Conservation (phyloP, 768 basidiomycete species). For the Kwoniella sp. region DNA sequence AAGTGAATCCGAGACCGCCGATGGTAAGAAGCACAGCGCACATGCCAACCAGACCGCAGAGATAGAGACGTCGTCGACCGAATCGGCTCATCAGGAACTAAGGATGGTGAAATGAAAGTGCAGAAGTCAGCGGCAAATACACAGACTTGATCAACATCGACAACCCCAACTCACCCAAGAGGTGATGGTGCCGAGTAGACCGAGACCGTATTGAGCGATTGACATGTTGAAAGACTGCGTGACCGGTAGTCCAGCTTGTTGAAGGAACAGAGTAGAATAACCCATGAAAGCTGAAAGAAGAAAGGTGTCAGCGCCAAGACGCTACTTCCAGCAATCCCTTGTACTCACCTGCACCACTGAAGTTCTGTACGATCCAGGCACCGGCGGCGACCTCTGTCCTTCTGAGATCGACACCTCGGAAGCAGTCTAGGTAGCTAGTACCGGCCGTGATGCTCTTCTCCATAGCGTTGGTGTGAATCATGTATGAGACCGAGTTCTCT, state of each 20-base stretch:
- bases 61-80: constrained; percentile 57
- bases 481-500: constrained; percentile 48
- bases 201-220: constrained; percentile 46
- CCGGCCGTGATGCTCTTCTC: constrained; percentile 53
- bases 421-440: constrained; percentile 56
- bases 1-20: constrained; percentile 52
- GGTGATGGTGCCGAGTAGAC: constrained; percentile 34
- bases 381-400: constrained; percentile 60
- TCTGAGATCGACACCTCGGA: constrained; percentile 54
- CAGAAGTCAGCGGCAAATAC: too few species aligned
- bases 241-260: constrained; percentile 43
- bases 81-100: constrained; percentile 40
- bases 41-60: constrained; percentile 52
- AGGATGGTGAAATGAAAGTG: too few species aligned
- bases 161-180: constrained; percentile 42
- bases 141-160: background rate
- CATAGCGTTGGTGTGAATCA: constrained; percentile 55
- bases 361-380: constrained; percentile 49
- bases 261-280: constrained; percentile 46
- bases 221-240: constrained; percentile 36
- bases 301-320: background rate
- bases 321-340: constrained; percentile 2
- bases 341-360: constrained; percentile 27
- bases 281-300: constrained; percentile 28
- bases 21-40: constrained; percentile 51